Percentiles rank a stretch among this genome's conserved stretches.
phyloP scores from a whole-genome alignment of 176 grass and related monocot genomes.

The Aegilops speltoides region DNA sequence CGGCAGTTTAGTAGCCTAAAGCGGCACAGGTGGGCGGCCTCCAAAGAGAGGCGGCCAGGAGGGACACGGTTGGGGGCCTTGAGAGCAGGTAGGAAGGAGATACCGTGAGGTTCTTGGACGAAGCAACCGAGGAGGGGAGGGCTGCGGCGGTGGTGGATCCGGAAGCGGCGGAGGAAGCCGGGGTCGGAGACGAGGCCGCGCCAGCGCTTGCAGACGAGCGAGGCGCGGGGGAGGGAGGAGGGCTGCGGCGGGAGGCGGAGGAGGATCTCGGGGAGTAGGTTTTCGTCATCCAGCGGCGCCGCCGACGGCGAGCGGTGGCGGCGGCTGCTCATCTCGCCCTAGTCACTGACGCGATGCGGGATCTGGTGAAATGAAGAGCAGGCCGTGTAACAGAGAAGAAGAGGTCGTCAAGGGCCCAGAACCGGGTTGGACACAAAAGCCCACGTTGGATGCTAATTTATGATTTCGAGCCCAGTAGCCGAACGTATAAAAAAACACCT shows the following conservation, averaged over 20 bases:
- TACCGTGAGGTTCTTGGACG: not conserved
- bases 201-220: not conserved
- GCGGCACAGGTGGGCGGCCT: fast-evolving
- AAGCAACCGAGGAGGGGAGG: not conserved
- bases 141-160: not conserved
- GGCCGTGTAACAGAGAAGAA: not conserved
- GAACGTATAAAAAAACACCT: too few species aligned
- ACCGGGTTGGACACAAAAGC: too few species aligned
- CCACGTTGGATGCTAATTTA: too few species aligned
- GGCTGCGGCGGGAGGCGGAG: not conserved
- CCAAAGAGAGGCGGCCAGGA: not conserved
- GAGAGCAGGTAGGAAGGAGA: not conserved
- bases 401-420: too few species aligned
- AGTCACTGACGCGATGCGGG: not conserved
- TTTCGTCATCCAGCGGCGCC: not conserved
- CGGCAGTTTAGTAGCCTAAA: not conserved
- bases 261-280: not conserved
- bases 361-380: not conserved
- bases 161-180: not conserved
- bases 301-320: not conserved
- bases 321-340: not conserved
- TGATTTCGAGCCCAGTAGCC: too few species aligned
- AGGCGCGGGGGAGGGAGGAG: not conserved
- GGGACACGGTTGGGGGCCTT: not conserved
- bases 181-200: not conserved